Base-by-base conservation (phyloP, 2,329 filamentous ascomycete genomes). In the Macrophomina tecta region DNA sequence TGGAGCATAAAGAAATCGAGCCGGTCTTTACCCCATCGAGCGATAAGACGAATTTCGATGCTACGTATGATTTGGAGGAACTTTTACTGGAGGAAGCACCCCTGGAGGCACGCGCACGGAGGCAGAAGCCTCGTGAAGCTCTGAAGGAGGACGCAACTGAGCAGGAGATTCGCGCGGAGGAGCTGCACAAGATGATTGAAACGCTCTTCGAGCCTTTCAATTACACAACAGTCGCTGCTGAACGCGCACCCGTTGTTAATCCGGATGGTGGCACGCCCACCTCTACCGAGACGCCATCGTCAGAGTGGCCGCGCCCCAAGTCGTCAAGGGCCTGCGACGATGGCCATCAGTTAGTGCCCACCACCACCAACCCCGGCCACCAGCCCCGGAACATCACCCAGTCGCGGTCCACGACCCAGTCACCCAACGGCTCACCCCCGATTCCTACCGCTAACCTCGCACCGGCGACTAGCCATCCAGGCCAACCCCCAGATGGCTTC, bases 41-140 rank as follows among this genome's bases (percentile, higher is more conserved):
- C 66, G 95, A 98, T 58, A 99, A 99, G 85, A 98, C 95, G 3
- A 99, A 99, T 77, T 99, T 99, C 72, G 95, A 99, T 79, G 95
- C 95, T 4, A 99, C 95, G 0, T 98, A 99, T 76, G 95, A 99
- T 78, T 82, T 99, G 61, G 95, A 99, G 76, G 95, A 99, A 78
- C 80, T 99, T 23, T 81, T 99, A 1, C 80, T 99, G 52, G 95
- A 99, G 79, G 95, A 99, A 77, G 95, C 95, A 12, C 95, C 95
- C 0, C 82, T 99, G 5, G 95, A 99, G 79, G 95, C 95, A 65
- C 86, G 95, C 74, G 93, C 95, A 61, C 87, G 95, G 72, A 89
- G 94, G 75, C 95, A 98, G 78, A 97, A 98, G 79, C 95, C 95
- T 1, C 87, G 95, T 69, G 94, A 97, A 70, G 90, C 92, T 71